Conservation (phyloP, 2,329 filamentous ascomycete species). For the Lachnum nothofagi region DNA sequence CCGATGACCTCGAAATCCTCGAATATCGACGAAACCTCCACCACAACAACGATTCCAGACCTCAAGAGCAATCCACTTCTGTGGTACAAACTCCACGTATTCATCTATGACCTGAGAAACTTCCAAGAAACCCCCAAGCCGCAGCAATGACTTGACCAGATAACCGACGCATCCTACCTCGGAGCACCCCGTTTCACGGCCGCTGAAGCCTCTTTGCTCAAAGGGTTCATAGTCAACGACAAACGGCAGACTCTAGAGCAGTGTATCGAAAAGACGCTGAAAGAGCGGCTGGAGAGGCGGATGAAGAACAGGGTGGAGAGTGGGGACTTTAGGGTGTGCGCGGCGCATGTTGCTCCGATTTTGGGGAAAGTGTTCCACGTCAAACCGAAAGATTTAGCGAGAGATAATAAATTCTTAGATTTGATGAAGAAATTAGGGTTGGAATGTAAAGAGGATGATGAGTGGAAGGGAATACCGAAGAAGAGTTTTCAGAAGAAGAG, state of each 20-base stretch:
- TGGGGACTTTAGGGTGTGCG: constrained; percentile 32
- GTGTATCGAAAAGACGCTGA: constrained; percentile 20
- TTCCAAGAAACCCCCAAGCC: constrained; percentile 5
- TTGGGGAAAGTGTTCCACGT: constrained; percentile 26
- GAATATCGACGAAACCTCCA: too few species aligned
- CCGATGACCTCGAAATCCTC: too few species aligned
- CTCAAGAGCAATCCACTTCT: neutral
- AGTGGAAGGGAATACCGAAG: constrained; percentile 7
- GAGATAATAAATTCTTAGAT: constrained; percentile 20
- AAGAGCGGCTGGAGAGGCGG: constrained; percentile 25
- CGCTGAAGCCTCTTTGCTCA: constrained; percentile 5
- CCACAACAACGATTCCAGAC: too few species aligned
- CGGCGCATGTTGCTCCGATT: constrained; percentile 30
- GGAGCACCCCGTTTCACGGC: constrained; percentile 11
- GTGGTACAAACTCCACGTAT: constrained; percentile 15
- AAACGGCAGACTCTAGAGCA: constrained; percentile 18
- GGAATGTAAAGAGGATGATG: neutral
- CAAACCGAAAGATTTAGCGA: constrained; percentile 27
- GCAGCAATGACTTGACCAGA: constrained; percentile 9
- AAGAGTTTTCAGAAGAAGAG: constrained; percentile 7
- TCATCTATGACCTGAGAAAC: constrained; percentile 15
- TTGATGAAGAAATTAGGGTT: constrained; percentile 3
- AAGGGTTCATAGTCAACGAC: constrained; percentile 1
- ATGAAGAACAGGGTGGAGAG: constrained; percentile 31
- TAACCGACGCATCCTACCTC: constrained; percentile 13